These are phyloP conservation scores for Talaromyces sp. DNA, from an alignment of 2,329 filamentous ascomycete genomes.

Conservation along the genomic window DNA sequence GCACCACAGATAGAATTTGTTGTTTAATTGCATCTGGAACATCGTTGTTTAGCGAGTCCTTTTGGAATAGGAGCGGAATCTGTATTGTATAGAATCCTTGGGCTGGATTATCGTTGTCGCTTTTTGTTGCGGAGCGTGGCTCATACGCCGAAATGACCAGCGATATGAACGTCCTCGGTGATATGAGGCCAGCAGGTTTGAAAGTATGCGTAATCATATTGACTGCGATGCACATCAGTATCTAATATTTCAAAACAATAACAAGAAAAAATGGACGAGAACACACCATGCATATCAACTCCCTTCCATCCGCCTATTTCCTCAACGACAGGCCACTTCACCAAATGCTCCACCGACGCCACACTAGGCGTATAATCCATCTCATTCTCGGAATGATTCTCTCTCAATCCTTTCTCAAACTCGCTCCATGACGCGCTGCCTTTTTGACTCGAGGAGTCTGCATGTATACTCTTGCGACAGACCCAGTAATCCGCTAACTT, in stretches of 20 bases:
- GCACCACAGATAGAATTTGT: slow-evolving; percentile 23
- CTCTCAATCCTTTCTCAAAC: slow-evolving; percentile 35
- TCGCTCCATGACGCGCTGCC: slow-evolving; percentile 40
- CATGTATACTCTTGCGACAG: slow-evolving; percentile 39
- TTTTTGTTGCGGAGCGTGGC: not conserved
- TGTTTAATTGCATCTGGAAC: slow-evolving; percentile 21
- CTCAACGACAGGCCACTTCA: slow-evolving; percentile 27
- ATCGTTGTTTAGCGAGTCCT: slow-evolving; percentile 13
- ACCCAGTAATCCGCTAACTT: slow-evolving; percentile 37
- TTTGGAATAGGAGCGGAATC: slow-evolving; percentile 26
- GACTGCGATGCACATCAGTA: slow-evolving; percentile 22
- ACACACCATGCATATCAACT: slow-evolving; percentile 28
- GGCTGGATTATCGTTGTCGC: not conserved
- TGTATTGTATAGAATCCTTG: slow-evolving; percentile 33
- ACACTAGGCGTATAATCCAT: slow-evolving; percentile 41
- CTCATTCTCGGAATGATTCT: slow-evolving; percentile 40
- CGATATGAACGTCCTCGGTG: slow-evolving; percentile 33
- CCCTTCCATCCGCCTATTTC: slow-evolving; percentile 23
- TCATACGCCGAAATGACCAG: slow-evolving; percentile 30
- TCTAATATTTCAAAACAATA: not conserved
- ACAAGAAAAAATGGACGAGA: not conserved
- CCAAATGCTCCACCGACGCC: slow-evolving; percentile 26
- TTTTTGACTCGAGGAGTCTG: slow-evolving; percentile 21
- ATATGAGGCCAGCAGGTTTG: slow-evolving; percentile 30
- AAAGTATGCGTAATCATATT: slow-evolving; percentile 38